These are phyloP conservation scores for Aspergillus sp. DNA, from an alignment of 2,329 filamentous ascomycete species.

Conservation along the genomic window DNA sequence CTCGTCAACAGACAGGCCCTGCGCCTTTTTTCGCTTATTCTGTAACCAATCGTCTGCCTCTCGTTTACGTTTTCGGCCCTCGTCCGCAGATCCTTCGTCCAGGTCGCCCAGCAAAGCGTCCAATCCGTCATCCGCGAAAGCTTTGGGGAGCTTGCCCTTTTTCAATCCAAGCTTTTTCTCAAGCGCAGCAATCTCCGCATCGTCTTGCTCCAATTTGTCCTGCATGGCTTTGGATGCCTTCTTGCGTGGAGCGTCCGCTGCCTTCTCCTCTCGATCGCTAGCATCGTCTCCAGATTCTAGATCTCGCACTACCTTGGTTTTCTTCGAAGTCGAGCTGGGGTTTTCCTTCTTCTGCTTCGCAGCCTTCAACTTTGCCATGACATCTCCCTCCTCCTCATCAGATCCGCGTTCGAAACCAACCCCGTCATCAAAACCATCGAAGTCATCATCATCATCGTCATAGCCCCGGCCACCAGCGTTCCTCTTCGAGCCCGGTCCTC, in stretches of 20 bases:
- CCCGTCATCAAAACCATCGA: constrained; percentile 27
- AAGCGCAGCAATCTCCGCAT: constrained; percentile 81
- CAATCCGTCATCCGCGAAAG: constrained; percentile 79
- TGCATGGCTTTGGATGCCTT: constrained; percentile 48
- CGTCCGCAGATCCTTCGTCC: constrained; percentile 53
- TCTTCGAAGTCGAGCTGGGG: constrained; percentile 40
- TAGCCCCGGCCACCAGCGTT: constrained; percentile 10
- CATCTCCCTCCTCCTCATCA: constrained; percentile 9
- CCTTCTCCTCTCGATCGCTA: constrained; percentile 23
- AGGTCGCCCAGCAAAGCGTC: constrained; percentile 74
- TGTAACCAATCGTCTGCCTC: constrained; percentile 64
- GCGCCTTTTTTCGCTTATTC: constrained; percentile 57
- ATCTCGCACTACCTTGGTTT: constrained; percentile 24
- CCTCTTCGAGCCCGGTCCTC: constrained; percentile 22
- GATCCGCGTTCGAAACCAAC: constrained; percentile 18
- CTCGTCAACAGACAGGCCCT: constrained; percentile 26
- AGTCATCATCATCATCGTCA: constrained; percentile 24
- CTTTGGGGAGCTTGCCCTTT: constrained; percentile 70
- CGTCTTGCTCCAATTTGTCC: constrained; percentile 72
- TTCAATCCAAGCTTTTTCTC: constrained; percentile 87
- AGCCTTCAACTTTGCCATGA: constrained; percentile 21
- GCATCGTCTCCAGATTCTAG: constrained; percentile 29
- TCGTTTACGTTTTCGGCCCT: constrained; percentile 56
- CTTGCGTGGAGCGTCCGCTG: constrained; percentile 13
- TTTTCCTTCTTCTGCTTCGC: constrained; percentile 22